These are phyloP conservation scores for Solanum bukasovii DNA, from an alignment of 257 asterid species.

Conservation along the genomic window DNA sequence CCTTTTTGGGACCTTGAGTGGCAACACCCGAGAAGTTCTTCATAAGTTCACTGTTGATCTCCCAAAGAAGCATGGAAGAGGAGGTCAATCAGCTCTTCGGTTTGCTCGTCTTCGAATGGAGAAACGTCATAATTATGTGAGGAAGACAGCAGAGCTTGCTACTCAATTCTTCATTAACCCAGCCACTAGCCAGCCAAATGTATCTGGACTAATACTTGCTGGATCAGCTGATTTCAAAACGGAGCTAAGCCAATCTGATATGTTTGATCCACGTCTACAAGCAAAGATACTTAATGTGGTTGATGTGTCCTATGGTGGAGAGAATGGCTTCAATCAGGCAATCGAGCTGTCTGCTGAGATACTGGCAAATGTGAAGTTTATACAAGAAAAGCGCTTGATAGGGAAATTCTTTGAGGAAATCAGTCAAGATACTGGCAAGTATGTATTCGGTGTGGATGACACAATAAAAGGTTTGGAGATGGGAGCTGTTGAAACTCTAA, in stretches of 20 bases:
- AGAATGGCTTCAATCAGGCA: constrained; percentile 39
- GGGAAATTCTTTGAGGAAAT: constrained; percentile 42
- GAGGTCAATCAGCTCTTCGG: constrained; percentile 43
- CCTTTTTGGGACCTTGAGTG: constrained; percentile 38
- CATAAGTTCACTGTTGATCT: constrained; percentile 40
- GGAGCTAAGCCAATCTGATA: constrained; percentile 37
- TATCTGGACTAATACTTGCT: constrained; percentile 34
- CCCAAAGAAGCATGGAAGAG: constrained; percentile 42
- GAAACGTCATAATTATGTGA: constrained; percentile 37
- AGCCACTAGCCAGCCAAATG: constrained; percentile 38
- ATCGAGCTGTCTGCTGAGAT: constrained; percentile 37
- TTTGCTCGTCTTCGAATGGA: constrained; percentile 45
- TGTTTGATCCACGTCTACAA: constrained; percentile 38
- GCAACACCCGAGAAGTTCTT: constrained; percentile 37
- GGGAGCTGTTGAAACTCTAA: constrained; percentile 40
- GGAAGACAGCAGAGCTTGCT: constrained; percentile 42
- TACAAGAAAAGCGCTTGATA: constrained; percentile 35
- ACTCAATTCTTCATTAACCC: constrained; percentile 37
- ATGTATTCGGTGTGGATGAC: constrained; percentile 40
- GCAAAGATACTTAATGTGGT: constrained; percentile 38
- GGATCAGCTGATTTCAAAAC: constrained; percentile 43
- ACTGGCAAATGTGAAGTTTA: constrained; percentile 34
- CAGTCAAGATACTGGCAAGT: constrained; percentile 38
- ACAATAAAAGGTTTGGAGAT: constrained; percentile 33
- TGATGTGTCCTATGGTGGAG: constrained; percentile 43